Conservation (phyloP, 176 grass and related monocot species). For the Calamus simplicifolius region DNA sequence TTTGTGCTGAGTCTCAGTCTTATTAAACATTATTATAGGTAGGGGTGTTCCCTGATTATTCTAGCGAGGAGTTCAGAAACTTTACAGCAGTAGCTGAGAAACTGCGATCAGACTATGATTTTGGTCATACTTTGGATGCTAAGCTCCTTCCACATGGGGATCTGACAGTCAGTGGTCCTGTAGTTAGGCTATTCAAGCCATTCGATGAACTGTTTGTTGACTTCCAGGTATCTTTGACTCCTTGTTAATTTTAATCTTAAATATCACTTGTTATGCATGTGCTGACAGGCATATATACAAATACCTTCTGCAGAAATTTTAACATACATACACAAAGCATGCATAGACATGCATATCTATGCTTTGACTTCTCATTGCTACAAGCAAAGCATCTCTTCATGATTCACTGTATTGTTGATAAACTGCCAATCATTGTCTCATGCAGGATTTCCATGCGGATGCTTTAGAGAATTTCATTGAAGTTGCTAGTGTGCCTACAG, state of each 20-base stretch:
- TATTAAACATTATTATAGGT: slow-evolving; percentile 37
- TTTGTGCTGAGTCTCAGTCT: neutral
- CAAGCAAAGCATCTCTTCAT: too few species aligned
- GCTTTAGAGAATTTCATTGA: slow-evolving; percentile 74
- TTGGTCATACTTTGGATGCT: slow-evolving; percentile 60
- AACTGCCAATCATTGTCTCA: neutral
- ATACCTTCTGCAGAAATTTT: too few species aligned
- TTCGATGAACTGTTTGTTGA: slow-evolving; percentile 89
- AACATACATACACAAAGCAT: too few species aligned
- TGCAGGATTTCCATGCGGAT: slow-evolving; percentile 59
- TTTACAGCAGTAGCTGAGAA: slow-evolving; percentile 55
- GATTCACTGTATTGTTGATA: neutral
- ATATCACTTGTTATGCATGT: slow-evolving; percentile 1
- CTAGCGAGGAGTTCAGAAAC: slow-evolving; percentile 59
- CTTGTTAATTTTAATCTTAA: neutral
- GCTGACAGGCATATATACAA: neutral
- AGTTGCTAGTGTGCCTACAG: slow-evolving; percentile 55
- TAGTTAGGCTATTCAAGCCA: slow-evolving; percentile 82
- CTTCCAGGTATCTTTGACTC: slow-evolving; percentile 41
- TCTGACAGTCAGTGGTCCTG: slow-evolving; percentile 28
- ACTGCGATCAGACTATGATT: slow-evolving; percentile 62
- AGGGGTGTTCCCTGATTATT: slow-evolving; percentile 72
- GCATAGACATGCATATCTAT: too few species aligned
- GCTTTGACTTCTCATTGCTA: too few species aligned
- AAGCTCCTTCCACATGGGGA: slow-evolving; percentile 66